These are phyloP conservation scores for Dalechampia spathulata DNA, from an alignment of 441 rosid genomes.

Conservation along the genomic window DNA sequence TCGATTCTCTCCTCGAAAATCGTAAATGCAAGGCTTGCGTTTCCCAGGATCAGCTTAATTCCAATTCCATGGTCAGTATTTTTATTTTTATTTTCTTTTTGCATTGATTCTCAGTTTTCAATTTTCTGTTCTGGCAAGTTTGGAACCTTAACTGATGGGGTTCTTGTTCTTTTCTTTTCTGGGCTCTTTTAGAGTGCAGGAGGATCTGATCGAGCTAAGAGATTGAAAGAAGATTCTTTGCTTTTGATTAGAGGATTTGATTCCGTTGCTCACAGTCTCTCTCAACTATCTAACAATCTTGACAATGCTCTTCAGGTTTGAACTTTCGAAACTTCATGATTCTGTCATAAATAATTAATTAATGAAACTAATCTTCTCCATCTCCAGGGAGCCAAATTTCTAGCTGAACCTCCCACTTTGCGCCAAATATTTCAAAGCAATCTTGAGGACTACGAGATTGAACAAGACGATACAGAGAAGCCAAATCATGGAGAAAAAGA, in stretches of 20 bases:
- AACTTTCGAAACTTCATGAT: no score
- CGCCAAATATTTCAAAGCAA: conserved; percentile 53
- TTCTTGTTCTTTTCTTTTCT: background rate
- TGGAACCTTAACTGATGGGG: no score
- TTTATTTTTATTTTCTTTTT: background rate
- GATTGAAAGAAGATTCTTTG: conserved; percentile 63
- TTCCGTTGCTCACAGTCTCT: conserved; percentile 58
- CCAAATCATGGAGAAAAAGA: conserved; percentile 16
- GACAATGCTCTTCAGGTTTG: conserved; percentile 88
- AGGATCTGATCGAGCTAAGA: conserved; percentile 36
- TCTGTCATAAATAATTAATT: no score
- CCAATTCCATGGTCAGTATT: conserved; percentile 13
- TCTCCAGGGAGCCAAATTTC: conserved; percentile 77
- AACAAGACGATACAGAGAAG: conserved; percentile 23
- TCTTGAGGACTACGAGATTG: conserved; percentile 29
- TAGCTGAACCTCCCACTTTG: conserved; percentile 72
- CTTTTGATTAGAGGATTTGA: conserved; percentile 85
- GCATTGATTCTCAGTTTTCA: no score
- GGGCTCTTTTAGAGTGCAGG: conserved; percentile 9
- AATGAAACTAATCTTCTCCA: no score
- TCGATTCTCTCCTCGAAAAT: conserved; percentile 34
- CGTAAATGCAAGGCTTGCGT: conserved; percentile 7
- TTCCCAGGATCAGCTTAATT: conserved; percentile 11
- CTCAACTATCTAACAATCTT: conserved; percentile 68
- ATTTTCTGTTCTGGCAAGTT: no score